A percentile compares a stretch with the other conserved stretches of the same genome.
phyloP scores from a whole-genome alignment of 2,329 filamentous ascomycete genomes.

The Stemphylium beticola region DNA sequence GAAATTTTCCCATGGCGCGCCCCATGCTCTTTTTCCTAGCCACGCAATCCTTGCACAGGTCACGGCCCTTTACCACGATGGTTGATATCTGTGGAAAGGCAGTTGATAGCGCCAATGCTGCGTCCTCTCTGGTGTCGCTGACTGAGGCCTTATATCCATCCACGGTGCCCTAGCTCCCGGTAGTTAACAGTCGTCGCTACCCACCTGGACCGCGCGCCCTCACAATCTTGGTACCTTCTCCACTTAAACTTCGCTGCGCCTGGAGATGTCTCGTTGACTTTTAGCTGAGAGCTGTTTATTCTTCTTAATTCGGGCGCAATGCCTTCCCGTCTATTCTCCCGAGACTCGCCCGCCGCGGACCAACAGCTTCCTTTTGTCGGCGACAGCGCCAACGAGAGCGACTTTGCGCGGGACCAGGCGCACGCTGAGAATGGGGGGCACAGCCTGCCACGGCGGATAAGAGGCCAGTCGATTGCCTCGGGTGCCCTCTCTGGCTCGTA shows the following conservation, averaged over 20 bases:
- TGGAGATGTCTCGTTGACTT: constrained; percentile 9
- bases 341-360: constrained; percentile 25
- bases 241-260: background rate
- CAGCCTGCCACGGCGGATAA: constrained; percentile 35
- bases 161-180: constrained; percentile 7
- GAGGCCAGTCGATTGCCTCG: constrained; percentile 33
- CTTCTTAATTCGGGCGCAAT: constrained; percentile 19
- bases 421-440: constrained; percentile 32
- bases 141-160: background rate
- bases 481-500: constrained; percentile 38
- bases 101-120: background rate
- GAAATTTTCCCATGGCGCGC: constrained; percentile 16
- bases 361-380: constrained; percentile 41
- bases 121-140: background rate
- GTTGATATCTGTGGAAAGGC: background rate
- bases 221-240: background rate
- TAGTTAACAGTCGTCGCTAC: constrained; percentile 1
- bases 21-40: constrained; percentile 14
- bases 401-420: constrained; percentile 30
- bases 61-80: constrained; percentile 6
- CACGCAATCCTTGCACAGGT: constrained; percentile 9
- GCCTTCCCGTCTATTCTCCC: constrained; percentile 29
- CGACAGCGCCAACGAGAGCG: constrained; percentile 38
- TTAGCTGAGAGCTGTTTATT: constrained; percentile 1
- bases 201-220: constrained; percentile 2